These are phyloP conservation scores for Blastocrithidia nonstop DNA, from an alignment of 208 protist species.

Conservation along the genomic window DNA sequence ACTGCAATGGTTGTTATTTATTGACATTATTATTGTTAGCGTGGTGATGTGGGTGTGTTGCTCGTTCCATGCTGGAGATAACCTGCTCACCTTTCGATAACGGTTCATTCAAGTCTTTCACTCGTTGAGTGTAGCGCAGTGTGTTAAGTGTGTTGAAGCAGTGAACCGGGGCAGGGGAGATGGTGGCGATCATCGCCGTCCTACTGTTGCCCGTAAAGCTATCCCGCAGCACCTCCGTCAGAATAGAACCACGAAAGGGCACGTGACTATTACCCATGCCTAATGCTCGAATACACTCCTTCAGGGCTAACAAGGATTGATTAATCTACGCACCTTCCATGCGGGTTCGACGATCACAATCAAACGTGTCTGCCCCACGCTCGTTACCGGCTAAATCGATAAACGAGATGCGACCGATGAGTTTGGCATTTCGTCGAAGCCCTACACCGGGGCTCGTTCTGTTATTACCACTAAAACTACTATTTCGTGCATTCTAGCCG, in stretches of 20 bases:
- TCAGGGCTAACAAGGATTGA: conserved; percentile 96
- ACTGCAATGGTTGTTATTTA: too few relatives aligned
- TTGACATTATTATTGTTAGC: too few relatives aligned
- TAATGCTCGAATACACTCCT: conserved; percentile 96
- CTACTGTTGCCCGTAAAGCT: conserved; percentile 94
- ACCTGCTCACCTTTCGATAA: too few relatives aligned
- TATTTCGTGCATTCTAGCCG: background rate
- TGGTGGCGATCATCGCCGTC: conserved; percentile 95
- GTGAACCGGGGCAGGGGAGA: conserved; percentile 76
- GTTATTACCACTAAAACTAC: background rate
- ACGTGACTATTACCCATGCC: conserved; percentile 91
- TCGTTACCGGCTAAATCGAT: conserved; percentile 99
- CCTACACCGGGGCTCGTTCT: conserved; percentile 5
- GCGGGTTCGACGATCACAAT: conserved; percentile 90
- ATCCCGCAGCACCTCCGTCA: conserved; percentile 95
- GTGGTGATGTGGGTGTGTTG: too few relatives aligned
- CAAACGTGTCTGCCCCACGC: conserved; percentile 90
- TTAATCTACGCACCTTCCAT: conserved; percentile 98
- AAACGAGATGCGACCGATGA: conserved; percentile 93
- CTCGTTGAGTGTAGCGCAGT: conserved; percentile 94
- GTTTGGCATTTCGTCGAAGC: conserved; percentile 23
- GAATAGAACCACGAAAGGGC: conserved; percentile 95
- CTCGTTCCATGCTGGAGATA: too few relatives aligned
- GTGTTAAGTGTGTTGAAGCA: conserved; percentile 98
- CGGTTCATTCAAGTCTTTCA: conserved; percentile 90